These are phyloP conservation scores for Amylocystis lapponica DNA, from an alignment of 768 basidiomycete genomes.

Conservation along the genomic window DNA sequence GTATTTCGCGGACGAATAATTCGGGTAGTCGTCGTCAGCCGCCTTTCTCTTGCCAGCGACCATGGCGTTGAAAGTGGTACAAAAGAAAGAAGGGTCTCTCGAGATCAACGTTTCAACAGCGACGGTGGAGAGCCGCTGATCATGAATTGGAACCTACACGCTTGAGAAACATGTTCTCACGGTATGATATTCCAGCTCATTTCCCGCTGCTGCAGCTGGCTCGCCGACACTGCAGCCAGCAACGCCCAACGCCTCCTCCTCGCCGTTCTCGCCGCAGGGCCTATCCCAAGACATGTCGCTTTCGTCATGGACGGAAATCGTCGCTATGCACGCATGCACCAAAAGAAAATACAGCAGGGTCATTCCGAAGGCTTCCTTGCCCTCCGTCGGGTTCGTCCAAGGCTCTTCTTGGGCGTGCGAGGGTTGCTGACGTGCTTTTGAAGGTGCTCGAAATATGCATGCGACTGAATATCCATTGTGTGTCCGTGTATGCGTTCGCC, in stretches of 20 bases:
- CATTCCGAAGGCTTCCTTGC: slow-evolving; percentile 83
- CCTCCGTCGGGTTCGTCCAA: slow-evolving; percentile 59
- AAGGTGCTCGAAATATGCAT: slow-evolving; percentile 87
- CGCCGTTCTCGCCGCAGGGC: slow-evolving; percentile 68
- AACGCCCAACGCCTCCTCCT: slow-evolving; percentile 46
- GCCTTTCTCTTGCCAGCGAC: slow-evolving; percentile 18
- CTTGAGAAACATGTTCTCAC: slow-evolving; percentile 12
- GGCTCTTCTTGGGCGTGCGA: too few relatives aligned
- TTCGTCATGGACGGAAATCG: slow-evolving; percentile 99
- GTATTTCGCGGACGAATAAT: slow-evolving; percentile 3
- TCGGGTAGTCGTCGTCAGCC: slow-evolving; percentile 4
- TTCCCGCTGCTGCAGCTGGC: slow-evolving; percentile 18
- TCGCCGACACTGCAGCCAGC: slow-evolving; percentile 12
- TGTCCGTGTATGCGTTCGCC: slow-evolving; percentile 95
- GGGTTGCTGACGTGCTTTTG: neutral
- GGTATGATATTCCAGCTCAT: slow-evolving; percentile 20
- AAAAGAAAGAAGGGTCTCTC: neutral
- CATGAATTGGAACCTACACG: too few relatives aligned
- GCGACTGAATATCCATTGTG: slow-evolving; percentile 70
- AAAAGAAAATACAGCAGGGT: slow-evolving; percentile 66
- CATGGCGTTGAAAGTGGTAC: too few relatives aligned
- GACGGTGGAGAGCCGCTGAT: neutral
- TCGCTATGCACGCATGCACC: slow-evolving; percentile 71
- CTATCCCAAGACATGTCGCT: slow-evolving; percentile 84
- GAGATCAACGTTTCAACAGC: neutral